Percentiles rank a stretch among this genome's conserved stretches.
Evolutionary conservation across 208 protist genomes (phyloP).

Genomic region (Balamuthia mandrillaris): DNA sequence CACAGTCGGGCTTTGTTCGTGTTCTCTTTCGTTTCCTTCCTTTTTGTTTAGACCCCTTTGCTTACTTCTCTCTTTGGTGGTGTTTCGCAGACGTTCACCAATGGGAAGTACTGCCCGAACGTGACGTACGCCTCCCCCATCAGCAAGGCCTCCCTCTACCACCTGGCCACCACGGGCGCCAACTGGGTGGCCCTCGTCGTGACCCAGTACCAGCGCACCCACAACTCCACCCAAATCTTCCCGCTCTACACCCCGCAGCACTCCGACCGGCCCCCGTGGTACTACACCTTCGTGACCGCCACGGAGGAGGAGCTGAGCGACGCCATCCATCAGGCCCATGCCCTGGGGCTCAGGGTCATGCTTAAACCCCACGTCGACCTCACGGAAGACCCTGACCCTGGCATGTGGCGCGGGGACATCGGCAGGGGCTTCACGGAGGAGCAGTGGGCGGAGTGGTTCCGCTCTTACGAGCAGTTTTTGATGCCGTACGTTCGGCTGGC

Average conservation of each 20-base stretch:
- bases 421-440: constrained; percentile 17
- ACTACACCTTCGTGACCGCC: not conserved
- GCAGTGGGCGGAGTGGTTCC: constrained; percentile 10
- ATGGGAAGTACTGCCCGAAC: not conserved
- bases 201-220: constrained; percentile 15
- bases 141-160: not conserved
- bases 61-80: too few species aligned
- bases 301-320: constrained; percentile 8
- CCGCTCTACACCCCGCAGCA: not conserved
- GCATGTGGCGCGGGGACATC: constrained; percentile 38
- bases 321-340: constrained; percentile 22
- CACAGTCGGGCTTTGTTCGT: too few species aligned
- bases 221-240: not conserved
- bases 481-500: too few species aligned
- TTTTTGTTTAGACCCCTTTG: too few species aligned
- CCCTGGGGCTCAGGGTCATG: constrained; percentile 33
- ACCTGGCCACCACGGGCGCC: constrained; percentile 21
- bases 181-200: constrained; percentile 30
- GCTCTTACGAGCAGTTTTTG: too few species aligned
- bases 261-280: not conserved
- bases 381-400: not conserved
- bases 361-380: constrained; percentile 42
- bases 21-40: too few species aligned
- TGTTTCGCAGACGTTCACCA: constrained; percentile 9
- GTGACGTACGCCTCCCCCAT: not conserved